Conservation (phyloP, 495 filamentous ascomycete species). For the Aspergillus haitiensis region DNA sequence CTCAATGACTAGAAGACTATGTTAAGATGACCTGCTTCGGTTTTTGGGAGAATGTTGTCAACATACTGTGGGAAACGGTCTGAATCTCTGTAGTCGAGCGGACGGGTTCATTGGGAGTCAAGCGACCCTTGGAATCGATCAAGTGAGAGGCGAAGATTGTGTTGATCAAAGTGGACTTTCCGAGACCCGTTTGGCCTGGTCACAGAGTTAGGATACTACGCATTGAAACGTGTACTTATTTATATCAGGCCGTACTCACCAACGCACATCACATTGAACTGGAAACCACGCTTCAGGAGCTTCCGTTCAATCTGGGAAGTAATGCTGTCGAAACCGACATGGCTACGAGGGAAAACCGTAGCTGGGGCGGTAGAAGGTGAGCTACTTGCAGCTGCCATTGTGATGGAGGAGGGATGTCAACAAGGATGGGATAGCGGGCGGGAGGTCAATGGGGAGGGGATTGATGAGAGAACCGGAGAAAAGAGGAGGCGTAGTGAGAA, state of each 20-base stretch:
- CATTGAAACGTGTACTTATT: too few species aligned
- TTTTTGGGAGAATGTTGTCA: conserved; percentile 4
- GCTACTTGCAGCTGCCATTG: conserved; percentile 56
- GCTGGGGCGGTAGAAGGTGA: conserved; percentile 48
- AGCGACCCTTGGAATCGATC: conserved; percentile 95
- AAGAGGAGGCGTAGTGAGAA: conserved; percentile 4
- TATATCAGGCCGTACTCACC: conserved; percentile 59
- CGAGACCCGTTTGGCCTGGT: conserved; percentile 93
- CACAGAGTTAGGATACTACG: conserved; percentile 18
- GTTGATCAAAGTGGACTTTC: conserved; percentile 99
- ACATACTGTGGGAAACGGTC: conserved; percentile 84
- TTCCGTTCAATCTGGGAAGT: conserved; percentile 98
- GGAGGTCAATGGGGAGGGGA: conserved; percentile 3
- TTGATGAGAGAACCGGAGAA: conserved; percentile 1
- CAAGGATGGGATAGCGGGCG: conserved; percentile 8
- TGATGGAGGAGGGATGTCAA: conserved; percentile 20
- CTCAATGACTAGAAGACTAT: conserved; percentile 76
- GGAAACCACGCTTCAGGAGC: conserved; percentile 98
- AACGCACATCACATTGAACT: conserved; percentile 99
- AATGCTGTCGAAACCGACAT: conserved; percentile 99
- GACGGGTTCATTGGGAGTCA: conserved; percentile 87
- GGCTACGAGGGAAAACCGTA: conserved; percentile 86
- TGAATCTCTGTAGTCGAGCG: conserved; percentile 98
- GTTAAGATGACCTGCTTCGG: conserved; percentile 20
- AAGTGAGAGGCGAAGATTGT: conserved; percentile 99